Evolutionary conservation across 2,329 filamentous ascomycete genomes (phyloP).

Genomic region (Claviceps citrina): DNA sequence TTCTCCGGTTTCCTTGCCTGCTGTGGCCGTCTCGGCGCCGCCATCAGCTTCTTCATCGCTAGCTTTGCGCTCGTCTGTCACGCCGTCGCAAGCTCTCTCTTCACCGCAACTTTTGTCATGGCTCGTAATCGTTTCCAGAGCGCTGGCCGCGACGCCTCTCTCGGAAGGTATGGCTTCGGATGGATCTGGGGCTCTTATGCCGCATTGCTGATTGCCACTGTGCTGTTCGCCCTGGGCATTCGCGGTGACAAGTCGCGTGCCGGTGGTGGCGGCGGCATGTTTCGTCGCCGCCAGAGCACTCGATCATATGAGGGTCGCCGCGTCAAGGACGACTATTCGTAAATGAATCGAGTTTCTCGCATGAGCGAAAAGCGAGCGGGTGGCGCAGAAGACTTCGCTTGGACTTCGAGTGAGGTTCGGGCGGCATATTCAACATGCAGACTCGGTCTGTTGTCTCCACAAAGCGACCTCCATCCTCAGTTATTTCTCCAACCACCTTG

Average conservation of each 20-base stretch:
- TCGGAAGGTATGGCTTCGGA: constrained; percentile 57
- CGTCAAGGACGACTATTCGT: constrained; percentile 57
- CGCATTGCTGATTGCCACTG: constrained; percentile 46
- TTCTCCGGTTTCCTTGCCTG: constrained; percentile 54
- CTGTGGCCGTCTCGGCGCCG: constrained; percentile 54
- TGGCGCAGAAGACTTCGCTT: too few species aligned
- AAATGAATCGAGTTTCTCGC: too few species aligned
- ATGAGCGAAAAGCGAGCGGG: too few species aligned
- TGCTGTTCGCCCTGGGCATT: constrained; percentile 52
- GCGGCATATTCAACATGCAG: too few species aligned
- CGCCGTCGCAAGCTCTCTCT: constrained; percentile 49
- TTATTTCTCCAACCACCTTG: too few species aligned
- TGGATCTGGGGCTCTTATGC: constrained; percentile 63
- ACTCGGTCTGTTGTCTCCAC: too few species aligned
- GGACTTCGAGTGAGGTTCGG: too few species aligned
- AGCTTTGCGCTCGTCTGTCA: constrained; percentile 53
- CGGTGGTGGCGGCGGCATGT: constrained; percentile 9
- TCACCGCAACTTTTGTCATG: constrained; percentile 59
- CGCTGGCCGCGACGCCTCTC: constrained; percentile 37
- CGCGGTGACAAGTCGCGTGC: constrained; percentile 29
- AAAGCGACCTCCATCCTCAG: too few species aligned
- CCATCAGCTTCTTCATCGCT: constrained; percentile 44
- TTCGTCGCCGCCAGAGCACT: constrained; percentile 19
- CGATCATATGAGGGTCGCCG: constrained; percentile 33
- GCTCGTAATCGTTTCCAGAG: constrained; percentile 50